Base-by-base conservation (phyloP, 1,139 yeast species). In the Blastobotrys arbuscula region DNA sequence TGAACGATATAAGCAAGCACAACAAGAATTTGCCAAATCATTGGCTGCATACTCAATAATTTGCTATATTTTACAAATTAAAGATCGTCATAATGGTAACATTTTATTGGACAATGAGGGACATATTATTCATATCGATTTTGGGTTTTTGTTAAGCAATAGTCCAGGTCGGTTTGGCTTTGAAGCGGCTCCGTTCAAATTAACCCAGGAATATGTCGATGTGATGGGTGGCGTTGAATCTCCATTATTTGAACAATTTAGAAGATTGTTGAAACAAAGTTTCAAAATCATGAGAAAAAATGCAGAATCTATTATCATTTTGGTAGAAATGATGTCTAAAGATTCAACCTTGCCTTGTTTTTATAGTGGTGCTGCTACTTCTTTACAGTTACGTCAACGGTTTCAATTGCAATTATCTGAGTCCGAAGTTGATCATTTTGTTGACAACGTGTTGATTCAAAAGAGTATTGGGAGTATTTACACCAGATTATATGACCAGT, bases 161-260 rank as follows among this genome's bases (percentile, higher is more conserved):
- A 84, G 97, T 0, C 98, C 98, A 0, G 97, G 97, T 2, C 84
- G 95, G 50, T 88, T 92, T 48, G 96, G 97, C 0, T 89, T 92
- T 65, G 98, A 92, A 62, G 95, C 96, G 1, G 96, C 97, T 0
- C 97, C 98, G 1, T 92, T 92, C 73, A 92, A 92, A 62, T 71
- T 92, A 16, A 88, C 97, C 0, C 74, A 75, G 51, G 98, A 92
- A 61, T 92, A 92, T 60, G 79, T 89, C 20, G 97, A 90, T 38
- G 66, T 92, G 3, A 66, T 92, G 59, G 98, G 95, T 5, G 97
- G 97, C 0, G 50, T 73, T 0, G 82, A 80, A 1, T 77, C 87
- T 16, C 75, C 72, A 18, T 70, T 75, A 44, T 92, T 78, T 66
- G 63, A 68, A 39, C 72, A 73, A 44, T 92, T 86, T 68, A 77